A percentile compares a stretch with the other conserved stretches of the same genome.
Evolutionary conservation across 1,139 yeast species (phyloP).

Genomic region (Suhomyces chickasaworum): DNA sequence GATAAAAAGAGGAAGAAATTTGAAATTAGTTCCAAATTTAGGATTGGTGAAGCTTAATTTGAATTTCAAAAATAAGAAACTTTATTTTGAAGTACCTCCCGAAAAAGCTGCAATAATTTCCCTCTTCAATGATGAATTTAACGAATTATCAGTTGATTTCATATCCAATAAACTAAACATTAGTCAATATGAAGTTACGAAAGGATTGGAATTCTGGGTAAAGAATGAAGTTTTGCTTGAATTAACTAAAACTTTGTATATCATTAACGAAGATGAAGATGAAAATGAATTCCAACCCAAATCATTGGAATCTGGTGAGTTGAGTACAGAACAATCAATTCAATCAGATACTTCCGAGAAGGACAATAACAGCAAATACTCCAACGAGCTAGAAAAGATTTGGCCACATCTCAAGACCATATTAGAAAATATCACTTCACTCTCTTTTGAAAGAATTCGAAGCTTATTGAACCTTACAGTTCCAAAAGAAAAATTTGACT

Average conservation of each 20-base stretch:
- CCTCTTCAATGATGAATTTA: constrained; percentile 47
- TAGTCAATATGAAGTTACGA: constrained; percentile 39
- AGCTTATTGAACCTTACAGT: constrained; percentile 55
- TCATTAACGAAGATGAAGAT: constrained; percentile 24
- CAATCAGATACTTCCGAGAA: neutral
- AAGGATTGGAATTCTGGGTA: constrained; percentile 59
- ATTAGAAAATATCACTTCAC: constrained; percentile 55
- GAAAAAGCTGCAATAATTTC: constrained; percentile 68
- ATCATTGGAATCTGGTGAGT: neutral
- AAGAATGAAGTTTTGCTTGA: constrained; percentile 48
- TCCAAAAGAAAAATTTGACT: constrained; percentile 43
- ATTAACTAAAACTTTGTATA: constrained; percentile 32
- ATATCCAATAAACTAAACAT: constrained; percentile 34
- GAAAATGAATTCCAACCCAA: constrained; percentile 6
- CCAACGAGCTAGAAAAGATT: constrained; percentile 10
- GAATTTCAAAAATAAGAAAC: constrained; percentile 45
- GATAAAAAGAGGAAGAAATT: constrained; percentile 57
- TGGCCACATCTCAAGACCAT: constrained; percentile 55
- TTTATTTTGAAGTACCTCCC: constrained; percentile 58
- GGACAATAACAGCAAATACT: neutral
- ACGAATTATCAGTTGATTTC: constrained; percentile 28
- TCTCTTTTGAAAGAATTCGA: constrained; percentile 52
- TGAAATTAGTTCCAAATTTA: constrained; percentile 58
- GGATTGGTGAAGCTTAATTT: constrained; percentile 68
- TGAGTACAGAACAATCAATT: neutral